Evolutionary conservation across 805 yeast species (phyloP).

Genomic region (Saccharomycopsis synnaedendra): DNA sequence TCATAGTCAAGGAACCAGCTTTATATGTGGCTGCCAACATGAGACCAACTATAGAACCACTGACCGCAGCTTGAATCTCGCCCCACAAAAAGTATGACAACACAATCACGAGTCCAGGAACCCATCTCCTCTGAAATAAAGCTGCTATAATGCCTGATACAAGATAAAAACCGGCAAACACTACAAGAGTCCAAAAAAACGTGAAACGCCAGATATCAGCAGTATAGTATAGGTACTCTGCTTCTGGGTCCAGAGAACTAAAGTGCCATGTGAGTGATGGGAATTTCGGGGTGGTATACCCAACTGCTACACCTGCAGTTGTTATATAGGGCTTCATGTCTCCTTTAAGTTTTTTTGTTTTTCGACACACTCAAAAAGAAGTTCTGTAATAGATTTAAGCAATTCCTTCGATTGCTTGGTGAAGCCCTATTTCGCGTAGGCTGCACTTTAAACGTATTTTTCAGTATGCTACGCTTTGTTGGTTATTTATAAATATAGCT

Average conservation of each 20-base stretch:
- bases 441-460: too few relatives aligned
- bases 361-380: too few relatives aligned
- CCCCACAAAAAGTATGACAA: constrained; percentile 42
- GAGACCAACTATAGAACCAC: constrained; percentile 73
- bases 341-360: too few relatives aligned
- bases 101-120: constrained; percentile 31
- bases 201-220: constrained; percentile 78
- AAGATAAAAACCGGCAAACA: constrained; percentile 50
- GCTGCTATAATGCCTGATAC: constrained; percentile 57
- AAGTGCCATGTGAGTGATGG: constrained; percentile 46
- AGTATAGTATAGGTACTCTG: constrained; percentile 46
- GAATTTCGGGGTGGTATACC: constrained; percentile 67
- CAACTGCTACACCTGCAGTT: constrained; percentile 59
- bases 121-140: constrained; percentile 32
- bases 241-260: constrained; percentile 3
- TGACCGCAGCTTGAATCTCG: constrained; percentile 48
- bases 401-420: too few relatives aligned
- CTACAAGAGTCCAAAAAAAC: constrained; percentile 65
- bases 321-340: constrained; percentile 25
- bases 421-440: too few relatives aligned
- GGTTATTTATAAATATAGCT: too few relatives aligned
- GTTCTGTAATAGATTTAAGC: too few relatives aligned
- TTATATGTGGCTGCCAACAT: constrained; percentile 63
- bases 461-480: too few relatives aligned
- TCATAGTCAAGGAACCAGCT: constrained; percentile 77